Evolutionary conservation across 192 early-diverging fungal species (phyloP).

Genomic region (Backusella luteola): DNA sequence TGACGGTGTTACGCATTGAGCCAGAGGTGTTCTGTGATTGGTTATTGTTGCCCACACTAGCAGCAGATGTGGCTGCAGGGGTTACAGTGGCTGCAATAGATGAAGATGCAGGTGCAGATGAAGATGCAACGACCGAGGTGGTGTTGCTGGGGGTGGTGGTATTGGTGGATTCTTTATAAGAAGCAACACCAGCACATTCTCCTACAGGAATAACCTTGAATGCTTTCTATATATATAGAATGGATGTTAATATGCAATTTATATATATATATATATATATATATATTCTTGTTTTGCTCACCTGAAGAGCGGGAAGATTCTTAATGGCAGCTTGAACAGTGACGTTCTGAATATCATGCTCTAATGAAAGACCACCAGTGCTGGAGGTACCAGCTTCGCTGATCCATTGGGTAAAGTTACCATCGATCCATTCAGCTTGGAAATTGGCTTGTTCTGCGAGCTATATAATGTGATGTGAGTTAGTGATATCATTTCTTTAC

Average conservation of each 20-base stretch:
- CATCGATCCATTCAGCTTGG: slow-evolving; percentile 34
- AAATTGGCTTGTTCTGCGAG: slow-evolving; percentile 26
- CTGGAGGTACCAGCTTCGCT: slow-evolving; percentile 36
- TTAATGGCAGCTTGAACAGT: slow-evolving; percentile 46
- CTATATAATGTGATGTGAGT: slow-evolving; percentile 1
- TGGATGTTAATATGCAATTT: background rate
- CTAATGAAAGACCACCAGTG: slow-evolving; percentile 45
- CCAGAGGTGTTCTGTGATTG: background rate
- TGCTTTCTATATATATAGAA: slow-evolving; percentile 18
- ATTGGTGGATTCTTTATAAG: slow-evolving; percentile 25
- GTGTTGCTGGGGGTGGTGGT: background rate
- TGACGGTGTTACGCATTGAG: background rate
- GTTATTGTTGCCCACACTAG: background rate
- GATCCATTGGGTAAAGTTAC: slow-evolving; percentile 43
- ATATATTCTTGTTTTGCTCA: background rate
- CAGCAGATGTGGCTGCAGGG: slow-evolving; percentile 16
- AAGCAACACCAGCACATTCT: slow-evolving; percentile 21
- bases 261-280: background rate
- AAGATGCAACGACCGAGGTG: background rate
- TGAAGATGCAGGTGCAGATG: slow-evolving; percentile 6
- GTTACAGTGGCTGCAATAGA: background rate
- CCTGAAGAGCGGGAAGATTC: slow-evolving; percentile 36
- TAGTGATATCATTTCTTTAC: background rate
- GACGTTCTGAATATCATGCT: slow-evolving; percentile 50
- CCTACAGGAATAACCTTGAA: slow-evolving; percentile 33